Evolutionary conservation across 129 eudicot genomes (phyloP).

Genomic region (Calendula officinalis): DNA sequence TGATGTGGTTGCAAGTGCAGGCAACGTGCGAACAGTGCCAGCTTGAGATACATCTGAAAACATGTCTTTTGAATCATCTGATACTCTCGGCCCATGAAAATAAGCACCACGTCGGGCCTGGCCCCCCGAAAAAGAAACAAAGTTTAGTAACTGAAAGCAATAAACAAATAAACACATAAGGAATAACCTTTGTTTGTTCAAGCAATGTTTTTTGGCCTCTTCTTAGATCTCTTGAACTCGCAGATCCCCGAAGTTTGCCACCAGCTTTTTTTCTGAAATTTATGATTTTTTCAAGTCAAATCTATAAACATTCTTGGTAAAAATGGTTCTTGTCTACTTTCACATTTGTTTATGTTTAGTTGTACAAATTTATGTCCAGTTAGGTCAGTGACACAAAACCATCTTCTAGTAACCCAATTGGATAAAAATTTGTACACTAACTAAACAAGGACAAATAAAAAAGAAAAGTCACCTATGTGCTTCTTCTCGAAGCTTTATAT

Average conservation of each 20-base stretch:
- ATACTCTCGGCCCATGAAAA: conserved; percentile 21
- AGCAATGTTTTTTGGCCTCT: conserved; percentile 44
- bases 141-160: conserved; percentile 1
- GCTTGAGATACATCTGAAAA: conserved; percentile 56
- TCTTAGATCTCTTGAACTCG: conserved; percentile 44
- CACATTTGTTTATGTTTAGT: too few species aligned
- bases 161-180: background rate
- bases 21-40: conserved; percentile 44
- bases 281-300: conserved; percentile 13
- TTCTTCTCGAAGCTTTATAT: conserved; percentile 70
- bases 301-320: background rate
- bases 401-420: too few species aligned
- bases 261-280: conserved; percentile 58
- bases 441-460: background rate
- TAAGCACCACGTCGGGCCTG: conserved; percentile 35
- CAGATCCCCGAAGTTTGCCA: conserved; percentile 32
- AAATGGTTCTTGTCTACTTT: too few species aligned
- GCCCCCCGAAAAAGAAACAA: conserved; percentile 2
- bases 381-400: too few species aligned
- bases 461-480: conserved; percentile 46
- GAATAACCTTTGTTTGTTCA: conserved; percentile 48
- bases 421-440: too few species aligned
- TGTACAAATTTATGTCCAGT: too few species aligned
- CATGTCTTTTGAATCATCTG: conserved; percentile 23
- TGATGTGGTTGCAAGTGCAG: conserved; percentile 47